These are phyloP conservation scores for Acacia confusa DNA, from an alignment of 306 rosid genomes.

Conservation along the genomic window DNA sequence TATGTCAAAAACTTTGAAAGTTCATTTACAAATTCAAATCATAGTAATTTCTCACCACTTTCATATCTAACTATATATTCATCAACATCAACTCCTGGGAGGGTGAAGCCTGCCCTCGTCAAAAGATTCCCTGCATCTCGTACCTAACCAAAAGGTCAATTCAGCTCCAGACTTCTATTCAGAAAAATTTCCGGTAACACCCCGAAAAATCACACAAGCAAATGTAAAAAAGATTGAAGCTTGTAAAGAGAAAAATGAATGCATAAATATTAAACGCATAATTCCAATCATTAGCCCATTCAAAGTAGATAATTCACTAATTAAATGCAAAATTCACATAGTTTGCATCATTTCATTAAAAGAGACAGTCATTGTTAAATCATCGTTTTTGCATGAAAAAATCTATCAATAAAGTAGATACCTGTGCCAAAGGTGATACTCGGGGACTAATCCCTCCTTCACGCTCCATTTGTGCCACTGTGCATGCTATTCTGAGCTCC, in stretches of 20 bases:
- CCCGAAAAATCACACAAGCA: not conserved
- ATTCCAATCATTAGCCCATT: not conserved
- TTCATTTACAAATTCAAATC: slow-evolving; percentile 18
- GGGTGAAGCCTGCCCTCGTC: slow-evolving; percentile 91
- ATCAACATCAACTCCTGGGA: slow-evolving; percentile 96
- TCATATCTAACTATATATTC: slow-evolving; percentile 75
- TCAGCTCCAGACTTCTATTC: slow-evolving; percentile 24
- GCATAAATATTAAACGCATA: not conserved
- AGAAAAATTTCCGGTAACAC: not conserved
- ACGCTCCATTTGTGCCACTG: slow-evolving; percentile 97
- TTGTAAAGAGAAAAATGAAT: not conserved
- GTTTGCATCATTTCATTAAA: slow-evolving; percentile 17
- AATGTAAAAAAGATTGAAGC: not conserved
- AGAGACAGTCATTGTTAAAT: slow-evolving; percentile 7
- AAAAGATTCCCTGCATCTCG: slow-evolving; percentile 98
- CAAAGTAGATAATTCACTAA: not conserved
- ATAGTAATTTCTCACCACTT: slow-evolving; percentile 63
- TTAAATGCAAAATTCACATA: slow-evolving; percentile 13
- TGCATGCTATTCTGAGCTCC: slow-evolving; percentile 97
- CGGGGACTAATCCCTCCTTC: slow-evolving; percentile 99
- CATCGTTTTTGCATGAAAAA: not conserved
- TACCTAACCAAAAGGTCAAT: slow-evolving; percentile 49
- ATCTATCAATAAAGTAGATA: slow-evolving; percentile 31
- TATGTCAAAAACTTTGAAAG: slow-evolving; percentile 24
- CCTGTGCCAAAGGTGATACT: slow-evolving; percentile 93